These are phyloP conservation scores for Neotropicomus parvogracilis DNA, from an alignment of 1,284 basidiomycete species.

Conservation along the genomic window DNA sequence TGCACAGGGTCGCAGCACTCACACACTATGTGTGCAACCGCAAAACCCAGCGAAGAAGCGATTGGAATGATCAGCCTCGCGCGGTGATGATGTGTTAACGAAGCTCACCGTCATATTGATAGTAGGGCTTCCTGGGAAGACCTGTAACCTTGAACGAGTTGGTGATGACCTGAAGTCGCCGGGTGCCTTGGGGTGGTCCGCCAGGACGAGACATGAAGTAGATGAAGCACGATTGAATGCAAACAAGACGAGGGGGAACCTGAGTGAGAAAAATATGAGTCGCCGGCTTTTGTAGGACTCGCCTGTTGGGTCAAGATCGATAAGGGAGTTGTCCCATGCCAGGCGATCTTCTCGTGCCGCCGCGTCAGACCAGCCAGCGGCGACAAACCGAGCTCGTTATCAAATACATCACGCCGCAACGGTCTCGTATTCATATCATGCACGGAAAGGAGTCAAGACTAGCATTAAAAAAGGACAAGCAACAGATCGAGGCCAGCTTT, in stretches of 20 bases:
- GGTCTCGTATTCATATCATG: neutral
- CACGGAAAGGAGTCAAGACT: conserved; percentile 9
- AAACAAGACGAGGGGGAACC: neutral
- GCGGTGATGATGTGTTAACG: neutral
- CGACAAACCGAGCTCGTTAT: neutral
- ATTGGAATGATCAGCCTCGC: conserved; percentile 3
- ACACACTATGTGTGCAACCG: conserved; percentile 22
- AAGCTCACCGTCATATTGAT: conserved; percentile 40
- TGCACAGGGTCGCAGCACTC: conserved; percentile 12
- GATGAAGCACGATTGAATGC: conserved; percentile 2
- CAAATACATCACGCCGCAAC: neutral
- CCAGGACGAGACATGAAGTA: conserved; percentile 21
- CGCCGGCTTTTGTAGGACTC: conserved; percentile 9
- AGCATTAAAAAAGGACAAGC: conserved; percentile 32
- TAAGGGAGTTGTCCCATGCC: conserved; percentile 18
- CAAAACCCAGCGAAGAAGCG: conserved; percentile 2
- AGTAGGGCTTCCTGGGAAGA: conserved; percentile 30
- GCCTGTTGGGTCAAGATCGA: conserved; percentile 19
- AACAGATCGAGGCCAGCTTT: conserved; percentile 29
- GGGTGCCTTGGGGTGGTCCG: conserved; percentile 12
- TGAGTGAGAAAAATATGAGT: neutral
- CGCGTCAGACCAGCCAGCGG: neutral
- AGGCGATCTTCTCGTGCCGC: conserved; percentile 3
- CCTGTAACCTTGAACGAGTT: conserved; percentile 30
- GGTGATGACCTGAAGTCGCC: conserved; percentile 18